Evolutionary conservation across 2,329 filamentous ascomycete genomes (phyloP).

Genomic region (Penicillium fuscoglaucum): DNA sequence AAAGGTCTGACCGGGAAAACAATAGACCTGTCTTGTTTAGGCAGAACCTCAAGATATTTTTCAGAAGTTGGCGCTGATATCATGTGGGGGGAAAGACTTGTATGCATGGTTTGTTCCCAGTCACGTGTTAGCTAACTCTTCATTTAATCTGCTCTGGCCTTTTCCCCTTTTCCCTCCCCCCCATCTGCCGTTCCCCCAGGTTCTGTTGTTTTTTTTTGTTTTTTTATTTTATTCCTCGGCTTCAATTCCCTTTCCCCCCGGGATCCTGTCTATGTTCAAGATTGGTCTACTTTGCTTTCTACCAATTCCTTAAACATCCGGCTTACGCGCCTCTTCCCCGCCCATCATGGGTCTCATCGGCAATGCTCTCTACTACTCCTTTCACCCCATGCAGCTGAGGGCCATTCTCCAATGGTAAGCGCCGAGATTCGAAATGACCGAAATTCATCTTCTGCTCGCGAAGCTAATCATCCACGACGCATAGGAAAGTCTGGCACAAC

Average conservation of each 20-base stretch:
- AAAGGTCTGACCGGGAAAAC: neutral
- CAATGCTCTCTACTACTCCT: constrained; percentile 66
- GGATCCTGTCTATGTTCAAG: neutral
- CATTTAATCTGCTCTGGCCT: constrained; percentile 17
- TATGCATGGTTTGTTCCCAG: constrained; percentile 5
- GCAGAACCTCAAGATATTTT: constrained; percentile 11
- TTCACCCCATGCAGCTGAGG: constrained; percentile 76
- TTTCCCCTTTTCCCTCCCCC: constrained; percentile 21
- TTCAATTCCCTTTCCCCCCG: constrained; percentile 13
- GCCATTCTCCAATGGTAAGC: constrained; percentile 84
- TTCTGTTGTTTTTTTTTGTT: constrained; percentile 4
- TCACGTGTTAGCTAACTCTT: constrained; percentile 12
- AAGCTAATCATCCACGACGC: constrained; percentile 14
- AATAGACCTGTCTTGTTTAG: constrained; percentile 25
- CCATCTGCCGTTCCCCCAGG: constrained; percentile 11
- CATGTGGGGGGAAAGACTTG: constrained; percentile 8
- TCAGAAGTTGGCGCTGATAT: constrained; percentile 12
- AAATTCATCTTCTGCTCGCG: constrained; percentile 10
- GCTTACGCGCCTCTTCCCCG: constrained; percentile 8
- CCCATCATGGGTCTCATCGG: constrained; percentile 44
- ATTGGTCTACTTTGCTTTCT: neutral
- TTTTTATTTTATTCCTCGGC: constrained; percentile 2
- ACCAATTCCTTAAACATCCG: neutral
- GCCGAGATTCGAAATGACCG: neutral
- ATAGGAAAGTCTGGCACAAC: constrained; percentile 95